Base-by-base conservation (phyloP, 73 alveolate species). In the Tetrahymena elliotti region DNA sequence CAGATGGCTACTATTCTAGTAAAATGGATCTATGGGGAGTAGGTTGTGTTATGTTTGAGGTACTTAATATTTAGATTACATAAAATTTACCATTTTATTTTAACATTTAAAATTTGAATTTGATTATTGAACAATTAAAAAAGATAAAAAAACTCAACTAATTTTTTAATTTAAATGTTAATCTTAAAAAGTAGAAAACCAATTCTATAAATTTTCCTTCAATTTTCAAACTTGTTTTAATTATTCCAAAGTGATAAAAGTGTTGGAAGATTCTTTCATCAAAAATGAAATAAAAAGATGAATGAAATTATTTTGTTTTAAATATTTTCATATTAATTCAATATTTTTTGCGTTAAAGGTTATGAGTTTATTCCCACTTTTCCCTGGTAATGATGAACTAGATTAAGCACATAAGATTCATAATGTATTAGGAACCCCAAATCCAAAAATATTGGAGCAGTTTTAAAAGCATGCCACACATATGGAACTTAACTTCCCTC, bases 11-110 rank as follows among this genome's bases (percentile, higher is more conserved):
- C 96, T 99, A 99, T 96, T 98, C 97, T 93, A 98, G 98, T 96
- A 99, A 99, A 97, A 99, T 99, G 99, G 99, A 99, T 96, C 96
- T 98, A 96, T 98, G 99, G 99, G 99, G 99, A 31, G 99, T 98
- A 6, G 99, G 99, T 33, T 99, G 99, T 96, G 99, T 99, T 35
- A 95, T 98, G 95, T 99, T 99, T 97, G 99, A 99, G 97, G 98
- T 68, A 68, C 16, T 6, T 27, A 68, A 24, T 6, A 18, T 68
- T 38, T 38, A 38, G 10, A 38, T 38, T 38, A 38, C 52, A 38
- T 38, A 38, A 38, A 38, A n/a, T n/a, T n/a, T n/a, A n/a, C n/a
- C n/a, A n/a, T n/a, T n/a, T n/a, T n/a, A n/a, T n/a, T n/a, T n/a
- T n/a, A n/a, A n/a, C n/a, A n/a, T n/a, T n/a, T n/a, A n/a, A n/a